Evolutionary conservation across 768 basidiomycete species (phyloP).

Genomic region (Flagelloscypha sp.): DNA sequence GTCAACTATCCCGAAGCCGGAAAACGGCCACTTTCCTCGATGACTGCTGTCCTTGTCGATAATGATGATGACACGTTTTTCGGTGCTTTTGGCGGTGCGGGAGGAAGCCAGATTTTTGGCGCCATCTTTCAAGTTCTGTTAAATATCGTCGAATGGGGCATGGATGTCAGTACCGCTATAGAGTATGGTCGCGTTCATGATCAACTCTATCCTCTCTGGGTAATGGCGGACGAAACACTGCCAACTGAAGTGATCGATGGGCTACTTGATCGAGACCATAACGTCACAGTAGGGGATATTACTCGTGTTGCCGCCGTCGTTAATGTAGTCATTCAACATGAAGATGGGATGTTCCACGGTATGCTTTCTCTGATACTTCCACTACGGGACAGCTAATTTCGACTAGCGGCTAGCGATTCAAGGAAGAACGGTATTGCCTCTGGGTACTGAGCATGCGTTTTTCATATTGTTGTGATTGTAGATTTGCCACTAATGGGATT

Average conservation of each 20-base stretch:
- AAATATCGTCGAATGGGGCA: constrained; percentile 69
- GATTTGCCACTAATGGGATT: too few species aligned
- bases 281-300: constrained; percentile 59
- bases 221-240: constrained; percentile 59
- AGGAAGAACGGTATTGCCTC: constrained; percentile 90
- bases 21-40: constrained; percentile 90
- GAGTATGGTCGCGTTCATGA: constrained; percentile 81
- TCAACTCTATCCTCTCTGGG: constrained; percentile 62
- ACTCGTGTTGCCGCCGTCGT: constrained; percentile 71
- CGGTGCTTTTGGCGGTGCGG: constrained; percentile 74
- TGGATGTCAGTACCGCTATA: constrained; percentile 74
- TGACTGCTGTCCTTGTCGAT: constrained; percentile 72
- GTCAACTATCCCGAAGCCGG: constrained; percentile 85
- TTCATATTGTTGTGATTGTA: too few species aligned
- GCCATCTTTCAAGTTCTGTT: constrained; percentile 73
- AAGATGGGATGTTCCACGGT: constrained; percentile 58
- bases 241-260: constrained; percentile 47
- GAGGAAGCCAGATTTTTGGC: constrained; percentile 80
- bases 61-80: constrained; percentile 64
- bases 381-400: constrained; percentile 3
- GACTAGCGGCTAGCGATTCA: constrained; percentile 77
- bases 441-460: constrained; percentile 61
- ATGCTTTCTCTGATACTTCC: constrained; percentile 16
- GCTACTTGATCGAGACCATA: constrained; percentile 59
- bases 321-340: constrained; percentile 47